phyloP scores from a whole-genome alignment of 148 eudicot genomes.

The Chenopodium quinoa region DNA sequence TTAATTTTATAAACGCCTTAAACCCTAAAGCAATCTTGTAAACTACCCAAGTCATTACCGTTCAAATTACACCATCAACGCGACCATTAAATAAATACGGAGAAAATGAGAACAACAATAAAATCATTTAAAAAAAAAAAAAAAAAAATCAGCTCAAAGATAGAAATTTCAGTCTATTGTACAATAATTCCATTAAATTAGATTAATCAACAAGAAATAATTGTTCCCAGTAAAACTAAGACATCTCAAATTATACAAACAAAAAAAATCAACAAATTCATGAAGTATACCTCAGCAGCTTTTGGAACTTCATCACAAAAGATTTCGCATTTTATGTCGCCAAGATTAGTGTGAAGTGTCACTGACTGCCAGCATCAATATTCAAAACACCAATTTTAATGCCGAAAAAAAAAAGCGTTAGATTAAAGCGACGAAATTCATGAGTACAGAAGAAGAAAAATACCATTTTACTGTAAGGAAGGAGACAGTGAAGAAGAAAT shows the following conservation, averaged over 20 bases:
- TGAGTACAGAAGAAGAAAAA: not conserved
- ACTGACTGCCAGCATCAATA: constrained; percentile 49
- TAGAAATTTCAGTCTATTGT: not conserved
- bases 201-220: not conserved
- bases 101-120: too few species aligned
- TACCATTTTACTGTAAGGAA: constrained; percentile 1
- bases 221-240: not conserved
- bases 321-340: constrained; percentile 89
- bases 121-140: too few species aligned
- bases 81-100: too few species aligned
- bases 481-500: not conserved
- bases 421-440: not conserved
- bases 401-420: not conserved
- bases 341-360: constrained; percentile 85
- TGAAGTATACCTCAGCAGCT: constrained; percentile 61
- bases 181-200: not conserved
- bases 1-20: too few species aligned
- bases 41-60: too few species aligned
- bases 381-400: not conserved
- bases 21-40: too few species aligned
- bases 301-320: constrained; percentile 81
- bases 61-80: too few species aligned
- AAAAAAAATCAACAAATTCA: not conserved
- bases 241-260: too few species aligned
- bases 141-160: not conserved